Conservation (phyloP, 2,329 filamentous ascomycete species). For the Coleophoma cylindrospora region DNA sequence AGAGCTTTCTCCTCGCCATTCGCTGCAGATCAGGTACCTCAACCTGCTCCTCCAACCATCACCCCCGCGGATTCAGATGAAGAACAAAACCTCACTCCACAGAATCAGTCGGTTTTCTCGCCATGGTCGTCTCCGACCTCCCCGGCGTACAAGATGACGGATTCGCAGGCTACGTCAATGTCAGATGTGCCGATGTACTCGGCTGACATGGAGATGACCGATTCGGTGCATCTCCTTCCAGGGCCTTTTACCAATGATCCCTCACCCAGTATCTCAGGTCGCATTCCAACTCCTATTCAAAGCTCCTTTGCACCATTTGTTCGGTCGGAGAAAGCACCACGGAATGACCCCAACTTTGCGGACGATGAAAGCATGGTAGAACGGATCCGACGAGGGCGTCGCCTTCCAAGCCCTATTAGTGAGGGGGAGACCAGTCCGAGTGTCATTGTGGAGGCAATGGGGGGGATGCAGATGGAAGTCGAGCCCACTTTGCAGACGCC, state of each 20-base stretch:
- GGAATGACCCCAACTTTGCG: slow-evolving; percentile 14
- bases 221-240: slow-evolving; percentile 22
- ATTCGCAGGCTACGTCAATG: slow-evolving; percentile 19
- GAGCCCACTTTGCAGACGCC: slow-evolving; percentile 14
- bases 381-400: slow-evolving; percentile 18
- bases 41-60: slow-evolving; percentile 22
- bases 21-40: slow-evolving; percentile 11
- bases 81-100: slow-evolving; percentile 14
- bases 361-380: slow-evolving; percentile 20
- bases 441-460: slow-evolving; percentile 20
- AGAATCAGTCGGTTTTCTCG: slow-evolving; percentile 17
- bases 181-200: slow-evolving; percentile 17
- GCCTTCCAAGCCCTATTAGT: slow-evolving; percentile 28
- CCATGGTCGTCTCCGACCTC: slow-evolving; percentile 17
- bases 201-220: slow-evolving; percentile 27
- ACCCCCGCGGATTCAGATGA: slow-evolving; percentile 26
- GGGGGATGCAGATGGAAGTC: slow-evolving; percentile 27
- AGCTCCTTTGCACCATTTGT: slow-evolving; percentile 23
- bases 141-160: slow-evolving; percentile 9
- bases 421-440: slow-evolving; percentile 27
- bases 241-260: slow-evolving; percentile 21
- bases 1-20: slow-evolving; percentile 12
- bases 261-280: slow-evolving; percentile 18
- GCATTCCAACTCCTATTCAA: slow-evolving; percentile 29
- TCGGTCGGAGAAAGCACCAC: slow-evolving; percentile 15